A percentile compares a stretch with the other conserved stretches of the same genome.
These are phyloP conservation scores for Coprinopsis cinerea DNA, from an alignment of 768 basidiomycete genomes.

Conservation along the genomic window DNA sequence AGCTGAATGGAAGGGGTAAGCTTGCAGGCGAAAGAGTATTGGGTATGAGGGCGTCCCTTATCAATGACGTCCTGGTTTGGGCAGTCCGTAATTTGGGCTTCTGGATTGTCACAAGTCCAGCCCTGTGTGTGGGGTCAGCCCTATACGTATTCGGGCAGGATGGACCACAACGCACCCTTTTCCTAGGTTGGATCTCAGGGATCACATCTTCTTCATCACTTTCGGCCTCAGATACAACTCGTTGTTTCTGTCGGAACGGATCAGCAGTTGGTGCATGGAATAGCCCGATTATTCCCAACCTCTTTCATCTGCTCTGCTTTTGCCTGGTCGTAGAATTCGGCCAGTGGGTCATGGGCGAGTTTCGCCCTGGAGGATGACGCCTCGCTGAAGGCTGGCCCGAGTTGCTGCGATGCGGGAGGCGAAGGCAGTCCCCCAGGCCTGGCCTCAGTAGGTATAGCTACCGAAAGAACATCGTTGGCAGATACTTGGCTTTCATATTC, in stretches of 20 bases:
- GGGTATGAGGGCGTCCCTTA: slow-evolving; percentile 39
- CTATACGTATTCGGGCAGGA: neutral
- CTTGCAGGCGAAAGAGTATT: neutral
- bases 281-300: neutral
- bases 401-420: slow-evolving; percentile 11
- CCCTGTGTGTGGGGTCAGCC: slow-evolving; percentile 32
- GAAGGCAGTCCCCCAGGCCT: slow-evolving; percentile 3
- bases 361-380: slow-evolving; percentile 5
- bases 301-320: slow-evolving; percentile 29
- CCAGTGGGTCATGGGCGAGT: slow-evolving; percentile 46
- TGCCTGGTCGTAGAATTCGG: slow-evolving; percentile 58
- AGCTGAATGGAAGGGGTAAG: slow-evolving; percentile 37
- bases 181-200: slow-evolving; percentile 1
- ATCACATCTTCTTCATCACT: slow-evolving; percentile 26
- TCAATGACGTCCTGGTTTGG: slow-evolving; percentile 71
- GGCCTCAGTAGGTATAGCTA: neutral
- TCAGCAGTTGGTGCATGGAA: neutral
- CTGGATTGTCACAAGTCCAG: slow-evolving; percentile 60
- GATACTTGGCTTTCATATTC: neutral
- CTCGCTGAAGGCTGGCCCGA: neutral
- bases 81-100: slow-evolving; percentile 27
- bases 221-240: slow-evolving; percentile 26
- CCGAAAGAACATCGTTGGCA: neutral
- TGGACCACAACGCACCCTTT: slow-evolving; percentile 11
- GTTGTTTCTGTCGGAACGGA: neutral